A percentile compares a stretch with the other conserved stretches of the same genome.
Evolutionary conservation across 331 rosid species (phyloP).

Genomic region (Pyrus hybrid): DNA sequence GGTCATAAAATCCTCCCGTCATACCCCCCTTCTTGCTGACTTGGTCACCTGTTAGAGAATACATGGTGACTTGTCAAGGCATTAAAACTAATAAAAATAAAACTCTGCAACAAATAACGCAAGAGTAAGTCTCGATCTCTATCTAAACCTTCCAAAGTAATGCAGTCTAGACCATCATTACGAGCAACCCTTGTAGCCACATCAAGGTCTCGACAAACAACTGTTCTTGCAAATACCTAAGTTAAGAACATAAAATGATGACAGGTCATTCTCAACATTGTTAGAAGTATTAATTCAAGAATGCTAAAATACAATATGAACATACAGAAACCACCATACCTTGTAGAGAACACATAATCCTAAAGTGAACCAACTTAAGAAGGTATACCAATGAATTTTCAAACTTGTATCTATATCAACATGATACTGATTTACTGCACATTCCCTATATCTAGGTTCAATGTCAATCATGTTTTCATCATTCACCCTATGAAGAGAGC

Average conservation of each 20-base stretch:
- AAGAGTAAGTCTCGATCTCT: conserved; percentile 9
- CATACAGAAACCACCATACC: background rate
- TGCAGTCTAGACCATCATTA: conserved; percentile 81
- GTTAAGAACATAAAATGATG: background rate
- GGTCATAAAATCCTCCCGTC: conserved; percentile 99
- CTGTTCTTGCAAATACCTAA: conserved; percentile 92
- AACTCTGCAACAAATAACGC: conserved; percentile 7
- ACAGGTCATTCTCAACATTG: conserved; percentile 3
- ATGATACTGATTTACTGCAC: background rate
- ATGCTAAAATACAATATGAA: background rate
- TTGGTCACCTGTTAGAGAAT: conserved; percentile 75
- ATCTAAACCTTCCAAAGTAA: conserved; percentile 76
- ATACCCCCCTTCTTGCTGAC: conserved; percentile 97
- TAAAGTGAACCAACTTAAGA: background rate
- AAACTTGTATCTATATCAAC: background rate
- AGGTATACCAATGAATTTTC: background rate
- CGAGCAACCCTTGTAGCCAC: conserved; percentile 96
- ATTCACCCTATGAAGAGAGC: background rate
- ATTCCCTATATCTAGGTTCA: background rate
- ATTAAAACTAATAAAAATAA: conserved; percentile 1
- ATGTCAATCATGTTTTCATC: background rate
- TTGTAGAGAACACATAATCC: background rate
- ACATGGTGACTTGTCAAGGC: conserved; percentile 16
- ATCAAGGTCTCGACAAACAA: conserved; percentile 83
- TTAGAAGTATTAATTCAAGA: background rate